Base-by-base conservation (phyloP, 257 asterid genomes). In the Penstemon eatonii region DNA sequence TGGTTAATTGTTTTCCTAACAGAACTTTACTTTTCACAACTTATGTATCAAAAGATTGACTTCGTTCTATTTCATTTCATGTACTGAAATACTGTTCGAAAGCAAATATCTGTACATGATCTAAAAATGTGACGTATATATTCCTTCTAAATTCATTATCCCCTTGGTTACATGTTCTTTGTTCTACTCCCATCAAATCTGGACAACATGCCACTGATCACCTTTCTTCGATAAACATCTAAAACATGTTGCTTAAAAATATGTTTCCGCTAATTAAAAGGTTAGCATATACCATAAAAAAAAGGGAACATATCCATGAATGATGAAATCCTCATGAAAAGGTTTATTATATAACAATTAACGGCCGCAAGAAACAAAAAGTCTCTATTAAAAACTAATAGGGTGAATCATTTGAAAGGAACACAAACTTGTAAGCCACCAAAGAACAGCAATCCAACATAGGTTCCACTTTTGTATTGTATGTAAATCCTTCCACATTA, bases 381-480 rank as follows among this genome's bases (percentile, higher is more conserved):
- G 13, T 49, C 54, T 49, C 15, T 11, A 49, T 10, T 49, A 2
- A 49, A 49, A 49, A 11, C 54, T 12, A 18, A 37, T 63, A 18
- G 49, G 9, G 3, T 42, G 56, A 63, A 67, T 56, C 44, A 67
- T 56, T 63, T 33, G 5, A 49, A 57, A n/a, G 44, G 12, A 63
- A 9, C 10, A 5, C 38, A 60, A 10, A 39, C 11, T 38, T 2
- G 8, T 37, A 58, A 40, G 37, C 60, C 60, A 45, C 50, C 18
- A 4, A 66, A 40, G 49, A 33, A 54, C 63, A 42, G 56, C 13
- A 57, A 4, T 10, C 3, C 18, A 45, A 37, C 15, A 43, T 39
- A 36, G 18, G 10, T 41, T 60, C 51, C 18, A 25, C 33, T 51
- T 65, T 50, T 13, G 3, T 2, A 13, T 50, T 13, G 3, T 2